phyloP scores from a whole-genome alignment of 1,139 yeast genomes.

The Geotrichum australiense region DNA sequence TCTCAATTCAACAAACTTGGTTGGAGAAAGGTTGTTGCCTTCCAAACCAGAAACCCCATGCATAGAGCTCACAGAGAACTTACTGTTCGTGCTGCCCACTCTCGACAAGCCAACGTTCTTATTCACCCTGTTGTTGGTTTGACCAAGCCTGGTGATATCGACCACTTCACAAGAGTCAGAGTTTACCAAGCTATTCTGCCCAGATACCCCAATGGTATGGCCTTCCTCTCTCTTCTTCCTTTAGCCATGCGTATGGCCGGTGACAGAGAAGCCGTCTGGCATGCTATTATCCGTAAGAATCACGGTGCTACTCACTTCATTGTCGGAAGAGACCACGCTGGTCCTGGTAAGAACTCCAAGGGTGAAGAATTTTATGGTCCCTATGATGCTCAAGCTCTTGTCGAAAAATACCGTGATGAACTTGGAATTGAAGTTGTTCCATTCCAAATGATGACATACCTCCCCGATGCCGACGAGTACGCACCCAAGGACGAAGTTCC shows the following conservation, averaged over 20 bases:
- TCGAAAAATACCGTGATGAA: slow-evolving; percentile 67
- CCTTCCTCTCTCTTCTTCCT: slow-evolving; percentile 79
- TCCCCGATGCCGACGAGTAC: slow-evolving; percentile 92
- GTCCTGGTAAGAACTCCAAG: slow-evolving; percentile 89
- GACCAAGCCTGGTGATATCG: slow-evolving; percentile 97
- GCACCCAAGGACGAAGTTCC: slow-evolving; percentile 93
- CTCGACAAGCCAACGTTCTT: slow-evolving; percentile 67
- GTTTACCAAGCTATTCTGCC: slow-evolving; percentile 89
- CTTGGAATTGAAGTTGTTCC: slow-evolving; percentile 88
- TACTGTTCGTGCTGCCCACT: slow-evolving; percentile 90
- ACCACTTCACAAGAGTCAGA: slow-evolving; percentile 93
- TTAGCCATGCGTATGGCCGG: slow-evolving; percentile 99
- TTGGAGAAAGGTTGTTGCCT: slow-evolving; percentile 91
- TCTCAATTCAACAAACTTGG: slow-evolving; percentile 70
- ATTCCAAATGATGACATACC: slow-evolving; percentile 92
- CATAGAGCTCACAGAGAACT: slow-evolving; percentile 96
- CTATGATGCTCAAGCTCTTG: slow-evolving; percentile 90
- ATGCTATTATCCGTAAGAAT: slow-evolving; percentile 92
- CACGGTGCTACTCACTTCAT: slow-evolving; percentile 96
- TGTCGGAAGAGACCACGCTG: slow-evolving; percentile 97
- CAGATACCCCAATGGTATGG: slow-evolving; percentile 91
- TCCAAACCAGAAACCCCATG: slow-evolving; percentile 98
- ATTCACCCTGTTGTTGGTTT: slow-evolving; percentile 97
- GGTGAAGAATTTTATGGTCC: slow-evolving; percentile 97
- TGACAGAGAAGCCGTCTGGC: slow-evolving; percentile 98